These are phyloP conservation scores for Mortierella sp. DNA, from an alignment of 371 early-diverging fungal species.

Conservation along the genomic window DNA sequence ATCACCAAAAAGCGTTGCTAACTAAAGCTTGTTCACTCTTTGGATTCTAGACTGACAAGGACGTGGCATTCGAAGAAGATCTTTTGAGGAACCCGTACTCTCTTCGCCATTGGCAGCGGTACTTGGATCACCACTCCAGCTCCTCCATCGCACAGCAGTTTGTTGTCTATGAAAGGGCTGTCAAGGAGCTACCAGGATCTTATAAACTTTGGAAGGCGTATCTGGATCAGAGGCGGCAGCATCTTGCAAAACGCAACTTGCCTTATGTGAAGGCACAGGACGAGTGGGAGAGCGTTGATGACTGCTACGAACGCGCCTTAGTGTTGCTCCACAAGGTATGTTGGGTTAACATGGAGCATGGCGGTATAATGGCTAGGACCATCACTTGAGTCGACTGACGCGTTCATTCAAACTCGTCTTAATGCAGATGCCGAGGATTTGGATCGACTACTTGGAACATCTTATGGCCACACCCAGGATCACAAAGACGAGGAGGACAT, in stretches of 20 bases:
- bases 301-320: conserved; percentile 87
- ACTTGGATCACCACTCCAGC: conserved; percentile 85
- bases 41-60: conserved; percentile 65
- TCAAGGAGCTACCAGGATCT: conserved; percentile 88
- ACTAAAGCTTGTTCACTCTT: too few species aligned
- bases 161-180: conserved; percentile 88
- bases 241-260: conserved; percentile 60
- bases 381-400: too few species aligned
- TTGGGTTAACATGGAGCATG: not conserved
- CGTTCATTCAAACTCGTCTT: not conserved
- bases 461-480: conserved; percentile 77
- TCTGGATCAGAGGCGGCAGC: conserved; percentile 75
- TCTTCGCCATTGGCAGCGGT: conserved; percentile 88
- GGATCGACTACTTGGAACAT: conserved; percentile 82
- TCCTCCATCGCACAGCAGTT: conserved; percentile 62
- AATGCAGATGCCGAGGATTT: conserved; percentile 81
- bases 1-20: too few species aligned
- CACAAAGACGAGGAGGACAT: conserved; percentile 82
- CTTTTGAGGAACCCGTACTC: conserved; percentile 85
- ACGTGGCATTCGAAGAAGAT: conserved; percentile 91
- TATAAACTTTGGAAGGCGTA: conserved; percentile 97
- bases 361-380: conserved; percentile 5
- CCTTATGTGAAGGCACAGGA: conserved; percentile 58
- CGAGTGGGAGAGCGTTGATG: conserved; percentile 74
- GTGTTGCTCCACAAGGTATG: conserved; percentile 88